Percentiles rank a stretch among this genome's conserved stretches.
phyloP scores from a whole-genome alignment of 202 grass and related monocot species.

The Panicum hallii region DNA sequence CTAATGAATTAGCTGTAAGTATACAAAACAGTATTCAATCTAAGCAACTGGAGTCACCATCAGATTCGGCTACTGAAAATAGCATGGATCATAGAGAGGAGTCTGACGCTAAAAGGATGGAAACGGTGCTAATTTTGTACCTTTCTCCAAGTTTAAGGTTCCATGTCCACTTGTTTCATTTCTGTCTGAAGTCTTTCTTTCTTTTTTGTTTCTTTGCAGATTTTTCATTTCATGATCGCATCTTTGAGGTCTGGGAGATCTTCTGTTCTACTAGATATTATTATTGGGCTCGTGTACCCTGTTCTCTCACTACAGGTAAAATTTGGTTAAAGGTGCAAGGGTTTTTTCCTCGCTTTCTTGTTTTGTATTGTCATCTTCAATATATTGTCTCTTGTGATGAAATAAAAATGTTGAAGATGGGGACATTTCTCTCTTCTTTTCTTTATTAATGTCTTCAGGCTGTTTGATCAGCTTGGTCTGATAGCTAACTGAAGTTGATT shows the following conservation, averaged over 20 bases:
- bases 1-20: conserved; percentile 72
- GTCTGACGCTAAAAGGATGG: conserved; percentile 74
- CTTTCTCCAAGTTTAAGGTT: conserved; percentile 17
- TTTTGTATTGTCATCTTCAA: background rate
- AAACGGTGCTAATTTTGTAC: conserved; percentile 67
- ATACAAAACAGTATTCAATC: conserved; percentile 78
- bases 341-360: background rate
- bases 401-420: conserved; percentile 8
- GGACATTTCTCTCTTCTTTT: background rate
- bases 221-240: conserved; percentile 92
- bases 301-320: conserved; percentile 93
- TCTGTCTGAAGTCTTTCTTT: conserved; percentile 21
- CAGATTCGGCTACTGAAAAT: conserved; percentile 58
- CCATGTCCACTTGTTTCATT: conserved; percentile 43
- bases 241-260: conserved; percentile 94
- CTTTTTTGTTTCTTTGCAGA: conserved; percentile 58
- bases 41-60: conserved; percentile 58
- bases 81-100: conserved; percentile 53
- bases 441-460: background rate
- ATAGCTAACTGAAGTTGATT: conserved; percentile 15
- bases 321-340: background rate
- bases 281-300: conserved; percentile 73
- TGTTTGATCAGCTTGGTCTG: background rate
- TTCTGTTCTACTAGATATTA: conserved; percentile 79
- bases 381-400: background rate